Conservation (phyloP, 495 filamentous ascomycete genomes). For the Penicillium nucicola region DNA sequence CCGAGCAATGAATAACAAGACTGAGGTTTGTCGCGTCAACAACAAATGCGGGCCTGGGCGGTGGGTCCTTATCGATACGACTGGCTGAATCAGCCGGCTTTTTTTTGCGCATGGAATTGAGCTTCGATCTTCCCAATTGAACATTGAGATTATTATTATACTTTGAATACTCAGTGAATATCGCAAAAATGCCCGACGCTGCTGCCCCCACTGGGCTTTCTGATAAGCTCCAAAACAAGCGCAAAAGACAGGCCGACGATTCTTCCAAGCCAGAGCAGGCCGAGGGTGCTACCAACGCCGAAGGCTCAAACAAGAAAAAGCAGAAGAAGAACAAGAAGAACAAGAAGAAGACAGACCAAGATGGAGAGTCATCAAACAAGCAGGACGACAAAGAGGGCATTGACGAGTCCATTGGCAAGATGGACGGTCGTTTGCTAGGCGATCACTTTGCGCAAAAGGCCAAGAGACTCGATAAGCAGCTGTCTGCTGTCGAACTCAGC, state of each 20-base stretch:
- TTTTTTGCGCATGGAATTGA: conserved; percentile 16
- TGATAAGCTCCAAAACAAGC: conserved; percentile 46
- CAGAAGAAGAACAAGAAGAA: conserved; percentile 55
- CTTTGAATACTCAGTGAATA: background rate
- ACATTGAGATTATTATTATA: background rate
- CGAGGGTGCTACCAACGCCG: conserved; percentile 6
- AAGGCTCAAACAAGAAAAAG: conserved; percentile 38
- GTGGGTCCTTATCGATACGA: conserved; percentile 37
- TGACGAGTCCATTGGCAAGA: conserved; percentile 73
- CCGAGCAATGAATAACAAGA: background rate
- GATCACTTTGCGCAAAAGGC: conserved; percentile 82
- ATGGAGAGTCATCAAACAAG: conserved; percentile 55
- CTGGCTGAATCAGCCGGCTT: conserved; percentile 26
- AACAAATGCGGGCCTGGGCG: conserved; percentile 25
- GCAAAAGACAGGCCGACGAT: conserved; percentile 50
- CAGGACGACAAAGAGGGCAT: conserved; percentile 60
- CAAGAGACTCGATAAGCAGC: conserved; percentile 69
- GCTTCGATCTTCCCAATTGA: conserved; percentile 5
- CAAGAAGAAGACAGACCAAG: conserved; percentile 46
- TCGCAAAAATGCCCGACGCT: conserved; percentile 19
- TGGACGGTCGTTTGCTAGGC: conserved; percentile 79
- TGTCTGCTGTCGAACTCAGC: conserved; percentile 78
- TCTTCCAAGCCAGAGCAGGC: conserved; percentile 19
- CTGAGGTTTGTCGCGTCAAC: conserved; percentile 19
- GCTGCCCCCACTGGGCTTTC: conserved; percentile 25